phyloP scores from a whole-genome alignment of 1,284 basidiomycete species.

The Pterulicium gracile region DNA sequence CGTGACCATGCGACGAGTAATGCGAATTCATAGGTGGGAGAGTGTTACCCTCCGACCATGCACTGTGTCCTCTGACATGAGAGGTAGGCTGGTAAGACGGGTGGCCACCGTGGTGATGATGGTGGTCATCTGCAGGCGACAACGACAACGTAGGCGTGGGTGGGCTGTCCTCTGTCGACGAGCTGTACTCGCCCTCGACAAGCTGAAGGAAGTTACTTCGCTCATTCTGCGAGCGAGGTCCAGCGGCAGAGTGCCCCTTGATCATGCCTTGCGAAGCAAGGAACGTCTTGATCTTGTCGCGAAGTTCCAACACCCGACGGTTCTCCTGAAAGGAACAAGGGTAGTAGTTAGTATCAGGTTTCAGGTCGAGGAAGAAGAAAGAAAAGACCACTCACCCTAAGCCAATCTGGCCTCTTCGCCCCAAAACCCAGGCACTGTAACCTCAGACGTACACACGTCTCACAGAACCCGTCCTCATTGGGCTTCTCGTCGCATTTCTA shows the following conservation, averaged over 20 bases:
- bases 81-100: not conserved
- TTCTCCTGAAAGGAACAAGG: constrained; percentile 37
- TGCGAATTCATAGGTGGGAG: constrained; percentile 1
- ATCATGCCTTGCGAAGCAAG: constrained; percentile 76
- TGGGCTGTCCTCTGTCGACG: constrained; percentile 40
- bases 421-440: constrained; percentile 82
- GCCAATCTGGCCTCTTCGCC: constrained; percentile 75
- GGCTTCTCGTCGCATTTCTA: constrained; percentile 78
- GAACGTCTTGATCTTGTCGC: constrained; percentile 68
- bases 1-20: too few species aligned
- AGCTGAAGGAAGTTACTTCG: constrained; percentile 47
- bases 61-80: not conserved
- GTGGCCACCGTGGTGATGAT: too few species aligned
- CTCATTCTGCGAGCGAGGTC: constrained; percentile 40
- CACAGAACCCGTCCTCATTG: constrained; percentile 50
- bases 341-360: constrained; percentile 1
- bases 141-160: constrained; percentile 40
- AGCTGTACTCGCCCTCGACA: constrained; percentile 29
- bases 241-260: constrained; percentile 68
- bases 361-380: not conserved
- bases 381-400: constrained; percentile 40
- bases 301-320: constrained; percentile 51
- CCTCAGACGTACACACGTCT: constrained; percentile 65
- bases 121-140: constrained; percentile 6
- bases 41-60: constrained; percentile 1